Base-by-base conservation (phyloP, 306 rosid genomes). In the Cucumis cinereus region DNA sequence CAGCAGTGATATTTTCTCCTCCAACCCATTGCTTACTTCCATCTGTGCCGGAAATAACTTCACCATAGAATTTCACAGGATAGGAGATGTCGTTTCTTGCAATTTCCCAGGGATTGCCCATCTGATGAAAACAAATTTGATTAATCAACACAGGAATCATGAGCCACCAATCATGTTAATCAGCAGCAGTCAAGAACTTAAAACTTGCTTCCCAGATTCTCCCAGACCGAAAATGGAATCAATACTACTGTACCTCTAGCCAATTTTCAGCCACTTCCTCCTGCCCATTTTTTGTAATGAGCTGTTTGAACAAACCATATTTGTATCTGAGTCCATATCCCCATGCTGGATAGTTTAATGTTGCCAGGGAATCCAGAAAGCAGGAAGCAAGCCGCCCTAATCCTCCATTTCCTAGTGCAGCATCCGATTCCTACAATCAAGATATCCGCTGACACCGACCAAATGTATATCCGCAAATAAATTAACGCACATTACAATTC, bases 371-470 rank as follows among this genome's bases (percentile, higher is more conserved):
- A 83, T 93, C 98, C 85, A 93, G 69, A 84, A 93, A 93, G 87
- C 97, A 93, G 15, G 98, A 93, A 70, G 98, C 98, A 82, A 93
- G 92, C 62, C 98, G 85, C 79, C 97, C 98, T 73, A 93, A 93
- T 84, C 98, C 98, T 72, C 98, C 98, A 77, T 93, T 93, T 69
- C 98, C 98, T 63, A 91, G 93, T 53, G 98, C 98, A 86, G 96
- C 96, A 91, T 93, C 97, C 22, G 96, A 91, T 81, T 93, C 98
- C 98, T 93, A 77, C 49, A 36, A 17, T 63, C 49, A 63, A 63
- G 71, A 63, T 33, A 19, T 17, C 45, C 47, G 20, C 35, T 17
- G 49, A 35, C 49, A 63, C 49, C 30, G 61, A 10, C 6, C 71
- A 2, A 19, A n/a, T 63, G 71, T 35, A 63, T 26, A 28, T 60